A percentile compares a stretch with the other conserved stretches of the same genome.
Conservation (phyloP, 129 eudicot genomes). For the Dittrichia graveolens region DNA sequence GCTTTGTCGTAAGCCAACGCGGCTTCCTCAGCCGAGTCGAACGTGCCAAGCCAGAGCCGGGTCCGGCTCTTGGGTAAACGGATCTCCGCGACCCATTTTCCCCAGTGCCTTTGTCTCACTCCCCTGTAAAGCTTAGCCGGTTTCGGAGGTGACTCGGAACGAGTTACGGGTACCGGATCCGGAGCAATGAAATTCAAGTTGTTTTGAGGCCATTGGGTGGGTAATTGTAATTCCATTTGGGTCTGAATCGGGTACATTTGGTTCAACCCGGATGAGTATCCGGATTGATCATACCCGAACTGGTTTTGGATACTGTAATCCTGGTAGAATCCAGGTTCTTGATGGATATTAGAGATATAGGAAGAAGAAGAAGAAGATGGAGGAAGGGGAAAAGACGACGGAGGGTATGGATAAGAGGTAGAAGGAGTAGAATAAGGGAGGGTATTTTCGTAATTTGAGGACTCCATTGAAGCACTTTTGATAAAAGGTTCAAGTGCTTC, state of each 20-base stretch:
- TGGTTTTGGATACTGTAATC: conserved; percentile 39
- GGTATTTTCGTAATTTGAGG: conserved; percentile 34
- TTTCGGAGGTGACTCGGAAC: conserved; percentile 50
- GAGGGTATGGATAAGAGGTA: conserved; percentile 34
- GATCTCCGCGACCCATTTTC: conserved; percentile 92
- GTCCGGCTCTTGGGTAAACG: conserved; percentile 80
- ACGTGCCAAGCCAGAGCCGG: conserved; percentile 84
- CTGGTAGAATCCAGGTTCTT: conserved; percentile 43
- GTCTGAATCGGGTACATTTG: conserved; percentile 42
- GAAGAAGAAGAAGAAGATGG: conserved; percentile 29
- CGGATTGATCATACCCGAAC: conserved; percentile 37
- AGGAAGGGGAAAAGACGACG: conserved; percentile 24
- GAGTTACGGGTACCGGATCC: conserved; percentile 49
- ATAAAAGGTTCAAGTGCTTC: conserved; percentile 87
- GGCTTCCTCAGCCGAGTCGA: conserved; percentile 82
- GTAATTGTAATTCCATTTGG: conserved; percentile 18
- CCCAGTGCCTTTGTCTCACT: conserved; percentile 95
- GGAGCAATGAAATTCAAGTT: conserved; percentile 40
- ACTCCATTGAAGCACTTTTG: conserved; percentile 47
- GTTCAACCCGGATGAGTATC: conserved; percentile 44
- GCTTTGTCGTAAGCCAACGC: conserved; percentile 84
- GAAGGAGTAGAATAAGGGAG: conserved; percentile 32
- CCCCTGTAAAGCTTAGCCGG: conserved; percentile 80
- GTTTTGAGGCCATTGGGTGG: conserved; percentile 27
- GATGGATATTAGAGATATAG: conserved; percentile 8